These are phyloP conservation scores for Lathyrus aphaca DNA, from an alignment of 306 rosid species.

Conservation along the genomic window DNA sequence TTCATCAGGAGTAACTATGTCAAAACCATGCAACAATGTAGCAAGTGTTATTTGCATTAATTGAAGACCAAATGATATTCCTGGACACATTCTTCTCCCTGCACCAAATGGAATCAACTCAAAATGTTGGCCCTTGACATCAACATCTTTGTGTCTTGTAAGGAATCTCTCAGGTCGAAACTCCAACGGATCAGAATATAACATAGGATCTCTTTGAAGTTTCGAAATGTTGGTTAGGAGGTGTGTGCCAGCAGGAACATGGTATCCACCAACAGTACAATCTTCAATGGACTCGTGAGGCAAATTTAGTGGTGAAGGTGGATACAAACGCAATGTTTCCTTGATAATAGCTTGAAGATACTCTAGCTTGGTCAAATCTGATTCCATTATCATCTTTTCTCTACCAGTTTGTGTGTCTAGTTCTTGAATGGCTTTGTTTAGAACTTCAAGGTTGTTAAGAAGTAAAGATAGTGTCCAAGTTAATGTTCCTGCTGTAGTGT, in stretches of 20 bases:
- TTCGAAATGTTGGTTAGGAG: conserved; percentile 50
- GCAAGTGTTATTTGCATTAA: conserved; percentile 31
- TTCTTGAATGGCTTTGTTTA: conserved; percentile 38
- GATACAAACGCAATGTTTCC: conserved; percentile 60
- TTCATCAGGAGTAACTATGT: conserved; percentile 15
- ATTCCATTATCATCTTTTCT: conserved; percentile 29
- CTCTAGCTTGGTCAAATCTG: conserved; percentile 44
- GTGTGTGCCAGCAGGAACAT: conserved; percentile 48
- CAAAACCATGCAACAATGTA: conserved; percentile 38
- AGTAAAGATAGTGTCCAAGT: conserved; percentile 47
- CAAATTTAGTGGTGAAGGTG: conserved; percentile 42
- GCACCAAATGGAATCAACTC: conserved; percentile 37
- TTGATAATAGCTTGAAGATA: conserved; percentile 57
- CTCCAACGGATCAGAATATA: conserved; percentile 11
- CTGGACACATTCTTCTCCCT: conserved; percentile 41
- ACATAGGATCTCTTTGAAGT: conserved; percentile 39
- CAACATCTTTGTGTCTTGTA: conserved; percentile 28
- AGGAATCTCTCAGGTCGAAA: conserved; percentile 43
- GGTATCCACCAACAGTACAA: conserved; percentile 52
- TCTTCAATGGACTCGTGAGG: conserved; percentile 52
- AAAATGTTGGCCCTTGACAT: conserved; percentile 30
- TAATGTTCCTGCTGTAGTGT: conserved; percentile 39
- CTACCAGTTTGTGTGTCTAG: conserved; percentile 30
- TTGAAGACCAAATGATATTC: conserved; percentile 24
- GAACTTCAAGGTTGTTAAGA: conserved; percentile 36